Percentiles rank a stretch among this genome's conserved stretches.
These are phyloP conservation scores for Diaporthe ilicicola DNA, from an alignment of 2,329 filamentous ascomycete genomes.

Conservation along the genomic window DNA sequence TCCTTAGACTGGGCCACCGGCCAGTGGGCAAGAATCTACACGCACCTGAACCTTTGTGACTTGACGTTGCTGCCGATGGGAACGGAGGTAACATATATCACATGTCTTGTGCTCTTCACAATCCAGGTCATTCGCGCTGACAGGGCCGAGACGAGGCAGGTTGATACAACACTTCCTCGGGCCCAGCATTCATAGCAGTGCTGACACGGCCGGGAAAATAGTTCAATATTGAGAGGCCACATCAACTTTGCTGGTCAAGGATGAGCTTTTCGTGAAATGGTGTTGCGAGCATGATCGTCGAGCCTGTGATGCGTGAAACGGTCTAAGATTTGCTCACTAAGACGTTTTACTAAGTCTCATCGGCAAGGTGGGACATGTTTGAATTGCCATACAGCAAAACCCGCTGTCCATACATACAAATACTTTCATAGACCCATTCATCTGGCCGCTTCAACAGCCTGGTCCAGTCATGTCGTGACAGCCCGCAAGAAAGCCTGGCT, in stretches of 20 bases:
- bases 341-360: background rate
- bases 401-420: background rate
- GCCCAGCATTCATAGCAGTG: conserved; percentile 46
- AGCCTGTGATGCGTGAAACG: conserved; percentile 61
- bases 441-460: too few species aligned
- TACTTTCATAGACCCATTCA: background rate
- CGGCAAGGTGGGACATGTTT: background rate
- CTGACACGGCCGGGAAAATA: conserved; percentile 57
- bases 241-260: too few species aligned
- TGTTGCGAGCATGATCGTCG: conserved; percentile 51
- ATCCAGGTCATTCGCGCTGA: too few species aligned
- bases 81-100: too few species aligned
- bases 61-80: too few species aligned
- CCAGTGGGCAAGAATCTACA: too few species aligned
- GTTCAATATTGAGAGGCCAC: conserved; percentile 60
- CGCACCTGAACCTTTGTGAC: too few species aligned
- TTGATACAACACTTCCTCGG: conserved; percentile 33
- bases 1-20: too few species aligned
- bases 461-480: conserved; percentile 43
- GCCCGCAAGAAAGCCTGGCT: conserved; percentile 60
- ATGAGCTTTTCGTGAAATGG: too few species aligned
- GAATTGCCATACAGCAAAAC: background rate
- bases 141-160: too few species aligned
- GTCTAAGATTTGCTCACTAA: conserved; percentile 45
- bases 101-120: too few species aligned